Evolutionary conservation across 345 rosid genomes (phyloP), one percentile per base, ranked within the genome.

Genomic region (Eucalyptus marginata): DNA sequence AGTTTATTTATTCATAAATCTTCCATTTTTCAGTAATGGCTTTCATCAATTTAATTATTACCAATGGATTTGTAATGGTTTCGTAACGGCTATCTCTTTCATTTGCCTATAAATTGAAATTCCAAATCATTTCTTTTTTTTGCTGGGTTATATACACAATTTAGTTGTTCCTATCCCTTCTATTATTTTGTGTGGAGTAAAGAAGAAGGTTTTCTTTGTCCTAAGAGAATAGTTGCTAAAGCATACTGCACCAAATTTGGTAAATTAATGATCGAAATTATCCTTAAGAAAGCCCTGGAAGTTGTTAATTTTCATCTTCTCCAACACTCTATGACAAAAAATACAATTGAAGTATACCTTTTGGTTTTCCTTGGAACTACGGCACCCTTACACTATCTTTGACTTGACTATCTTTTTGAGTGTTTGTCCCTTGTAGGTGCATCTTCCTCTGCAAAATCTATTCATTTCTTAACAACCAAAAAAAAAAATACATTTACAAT

Each of bases 241-340:
- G 8, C 3, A 13, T 62, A 4, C 13, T 13, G 13, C 3, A 0
- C 33, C 3, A 4, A 62, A 17, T 27, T 62, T 6, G 4, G 68
- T 6, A 62, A 27, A 27, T 27, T 29, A 4, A 62, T 13, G 68
- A 16, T 13, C 4, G 0, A 29, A 29, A 29, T 62, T 62, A 27
- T 62, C 68, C 31, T 62, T 13, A 62, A 62, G 8, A n/a, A 51
- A 16, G 54, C 20, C 54, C 54, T 0, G 54, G 8, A 51, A 16
- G 62, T 5, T 10, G 4, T 25, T 25, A 25, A 4, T 25, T 58
- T 58, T 25, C 14, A 29, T 29, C 71, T 62, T 62, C 29, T 62
- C 31, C 17, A 13, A 62, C 33, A 27, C 64, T 58, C 13, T 11
- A 58, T n/a, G 25, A 58, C 14, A 58, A 18, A 58, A 25, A 58